Evolutionary conservation across 208 protist species (phyloP).

Genomic region (Crithidia mellificae): DNA sequence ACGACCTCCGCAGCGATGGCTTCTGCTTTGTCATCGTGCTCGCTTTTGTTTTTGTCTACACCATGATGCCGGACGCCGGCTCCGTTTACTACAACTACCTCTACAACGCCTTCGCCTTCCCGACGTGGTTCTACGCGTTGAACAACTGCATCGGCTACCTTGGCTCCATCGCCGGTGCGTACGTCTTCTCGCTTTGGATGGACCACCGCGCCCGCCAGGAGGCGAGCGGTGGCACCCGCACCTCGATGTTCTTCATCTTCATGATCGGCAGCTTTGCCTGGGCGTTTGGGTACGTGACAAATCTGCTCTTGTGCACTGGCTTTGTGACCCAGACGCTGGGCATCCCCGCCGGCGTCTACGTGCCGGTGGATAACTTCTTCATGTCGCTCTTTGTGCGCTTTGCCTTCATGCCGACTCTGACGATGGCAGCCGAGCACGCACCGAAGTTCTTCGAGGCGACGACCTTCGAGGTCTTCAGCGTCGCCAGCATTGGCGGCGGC

Average conservation of each 20-base stretch:
- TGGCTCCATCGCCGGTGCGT: constrained; percentile 45
- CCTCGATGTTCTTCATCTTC: constrained; percentile 54
- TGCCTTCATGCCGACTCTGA: constrained; percentile 58
- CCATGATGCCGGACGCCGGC: constrained; percentile 42
- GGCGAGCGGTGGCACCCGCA: constrained; percentile 17
- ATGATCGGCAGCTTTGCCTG: constrained; percentile 42
- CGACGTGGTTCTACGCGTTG: constrained; percentile 47
- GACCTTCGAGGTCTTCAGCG: constrained; percentile 53
- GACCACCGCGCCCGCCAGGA: constrained; percentile 36
- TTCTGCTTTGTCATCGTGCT: constrained; percentile 48
- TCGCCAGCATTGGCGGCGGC: constrained; percentile 41
- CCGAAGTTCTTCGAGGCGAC: constrained; percentile 52
- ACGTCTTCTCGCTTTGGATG: constrained; percentile 51
- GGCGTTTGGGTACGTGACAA: constrained; percentile 51
- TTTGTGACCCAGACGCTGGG: constrained; percentile 33
- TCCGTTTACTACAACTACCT: constrained; percentile 54
- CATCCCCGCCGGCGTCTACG: constrained; percentile 32
- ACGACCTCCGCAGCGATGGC: constrained; percentile 33
- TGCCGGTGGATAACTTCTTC: constrained; percentile 55
- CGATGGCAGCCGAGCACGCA: constrained; percentile 56
- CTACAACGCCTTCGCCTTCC: constrained; percentile 35
- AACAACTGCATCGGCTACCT: constrained; percentile 34
- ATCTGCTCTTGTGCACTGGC: constrained; percentile 52
- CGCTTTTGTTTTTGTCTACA: constrained; percentile 54
- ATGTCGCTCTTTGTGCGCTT: constrained; percentile 47